Base-by-base conservation (phyloP, 305 asterid species). In the Solanum hybrid region DNA sequence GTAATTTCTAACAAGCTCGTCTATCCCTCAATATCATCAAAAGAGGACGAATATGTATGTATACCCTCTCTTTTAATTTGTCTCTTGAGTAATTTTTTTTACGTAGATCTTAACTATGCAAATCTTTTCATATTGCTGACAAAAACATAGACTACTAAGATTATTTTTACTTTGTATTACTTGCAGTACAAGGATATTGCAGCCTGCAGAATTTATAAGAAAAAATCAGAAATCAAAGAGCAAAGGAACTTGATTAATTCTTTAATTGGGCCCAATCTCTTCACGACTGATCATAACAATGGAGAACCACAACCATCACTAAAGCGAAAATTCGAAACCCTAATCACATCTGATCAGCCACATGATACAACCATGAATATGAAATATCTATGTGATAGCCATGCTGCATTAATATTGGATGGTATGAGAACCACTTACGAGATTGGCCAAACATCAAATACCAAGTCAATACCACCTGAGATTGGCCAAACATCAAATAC, bases 141-240 rank as follows among this genome's bases (percentile, higher is more conserved):
- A 20, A 3, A 57, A 57, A 57, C n/a, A 57, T 16, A 57, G 24
- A 57, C 9, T 57, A 57, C 2, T 57, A 57, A 57, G 69, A 57
- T 57, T 57, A 57, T 16, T 20, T 57, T 18, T 18, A 18, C 67
- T 51, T 61, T 82, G 28, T 42, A 8, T 82, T 42, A 35, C 28
- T 16, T 82, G 67, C 75, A 86, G 91, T 46, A 22, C 16, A 29
- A 10, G 16, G 42, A 86, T 34, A 6, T 74, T 26, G 46, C 77
- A 20, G 34, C 64, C 16, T 89, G 91, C 77, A 85, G 37, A 89
- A 37, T 89, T 35, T 71, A 89, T 18, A n/a, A 86, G 2, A 83
- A 1, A 3, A 7, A 22, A 86, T 0, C 2, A 86, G 28, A 83
- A 34, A 20, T 14, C 3, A 22, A 16, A 33, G 39, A 29, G 34